Evolutionary conservation across 2,329 filamentous ascomycete genomes (phyloP).

Genomic region (Penicillium sp.): DNA sequence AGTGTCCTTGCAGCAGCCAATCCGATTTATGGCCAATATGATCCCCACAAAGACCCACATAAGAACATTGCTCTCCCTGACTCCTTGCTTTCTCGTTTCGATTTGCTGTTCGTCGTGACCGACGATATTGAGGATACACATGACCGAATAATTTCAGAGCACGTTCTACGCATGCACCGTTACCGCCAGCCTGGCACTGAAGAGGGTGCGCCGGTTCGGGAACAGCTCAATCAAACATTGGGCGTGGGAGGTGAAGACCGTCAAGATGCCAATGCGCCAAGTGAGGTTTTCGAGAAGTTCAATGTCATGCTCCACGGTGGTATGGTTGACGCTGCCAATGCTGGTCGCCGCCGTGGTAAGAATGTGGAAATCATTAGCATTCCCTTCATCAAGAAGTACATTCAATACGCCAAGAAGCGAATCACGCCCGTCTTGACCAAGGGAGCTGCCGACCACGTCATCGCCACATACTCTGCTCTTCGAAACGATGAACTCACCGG

Average conservation of each 20-base stretch:
- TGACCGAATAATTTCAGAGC: constrained; percentile 89
- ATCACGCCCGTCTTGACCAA: constrained; percentile 88
- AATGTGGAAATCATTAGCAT: constrained; percentile 89
- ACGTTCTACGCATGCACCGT: constrained; percentile 94
- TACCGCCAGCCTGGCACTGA: constrained; percentile 91
- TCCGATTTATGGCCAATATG: constrained; percentile 96
- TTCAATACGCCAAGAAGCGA: constrained; percentile 92
- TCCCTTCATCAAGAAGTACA: constrained; percentile 98
- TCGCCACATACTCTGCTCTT: constrained; percentile 83
- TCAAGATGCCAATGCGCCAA: constrained; percentile 68
- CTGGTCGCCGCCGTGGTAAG: constrained; percentile 69
- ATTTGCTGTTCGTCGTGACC: constrained; percentile 94
- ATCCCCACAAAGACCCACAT: constrained; percentile 97
- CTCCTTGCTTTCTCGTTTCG: constrained; percentile 95
- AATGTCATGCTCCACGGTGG: constrained; percentile 94
- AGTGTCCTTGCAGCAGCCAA: constrained; percentile 96
- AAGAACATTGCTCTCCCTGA: constrained; percentile 97
- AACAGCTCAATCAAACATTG: constrained; percentile 77
- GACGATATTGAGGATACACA: constrained; percentile 95
- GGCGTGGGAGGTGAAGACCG: constrained; percentile 80
- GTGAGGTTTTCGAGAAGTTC: constrained; percentile 93
- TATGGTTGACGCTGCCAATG: constrained; percentile 61
- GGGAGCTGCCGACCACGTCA: constrained; percentile 87
- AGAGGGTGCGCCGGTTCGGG: constrained; percentile 89
- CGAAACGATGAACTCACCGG: constrained; percentile 95